phyloP scores from a whole-genome alignment of 805 yeast species.

The Cyberlindnera meyerae region DNA sequence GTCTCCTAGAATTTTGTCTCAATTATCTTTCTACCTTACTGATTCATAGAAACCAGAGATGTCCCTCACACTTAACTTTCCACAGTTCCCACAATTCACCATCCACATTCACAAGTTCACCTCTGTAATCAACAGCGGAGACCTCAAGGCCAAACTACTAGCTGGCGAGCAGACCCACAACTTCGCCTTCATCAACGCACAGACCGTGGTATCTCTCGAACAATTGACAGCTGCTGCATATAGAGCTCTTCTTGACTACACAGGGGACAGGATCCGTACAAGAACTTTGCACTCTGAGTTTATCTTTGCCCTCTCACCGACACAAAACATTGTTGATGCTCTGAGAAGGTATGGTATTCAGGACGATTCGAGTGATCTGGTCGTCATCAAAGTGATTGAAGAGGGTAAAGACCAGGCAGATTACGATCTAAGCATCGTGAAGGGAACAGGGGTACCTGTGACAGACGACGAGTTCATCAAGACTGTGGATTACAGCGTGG shows the following conservation, averaged over 20 bases:
- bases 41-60: neutral
- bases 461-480: slow-evolving; percentile 29
- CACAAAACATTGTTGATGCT: slow-evolving; percentile 67
- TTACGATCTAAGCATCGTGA: slow-evolving; percentile 22
- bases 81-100: slow-evolving; percentile 40
- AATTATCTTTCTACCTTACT: too few relatives aligned
- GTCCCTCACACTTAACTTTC: slow-evolving; percentile 27
- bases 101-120: slow-evolving; percentile 41
- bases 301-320: slow-evolving; percentile 63
- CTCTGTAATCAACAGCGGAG: slow-evolving; percentile 39
- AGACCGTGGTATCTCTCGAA: slow-evolving; percentile 51
- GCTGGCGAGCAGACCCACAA: slow-evolving; percentile 45
- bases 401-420: slow-evolving; percentile 22
- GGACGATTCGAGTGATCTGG: slow-evolving; percentile 38
- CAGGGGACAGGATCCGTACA: slow-evolving; percentile 48
- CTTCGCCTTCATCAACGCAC: slow-evolving; percentile 62
- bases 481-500: slow-evolving; percentile 30
- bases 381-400: slow-evolving; percentile 44
- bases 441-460: slow-evolving; percentile 33
- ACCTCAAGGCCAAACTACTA: slow-evolving; percentile 41
- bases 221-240: slow-evolving; percentile 59
- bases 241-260: slow-evolving; percentile 51
- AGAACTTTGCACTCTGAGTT: slow-evolving; percentile 68
- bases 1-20: too few relatives aligned
- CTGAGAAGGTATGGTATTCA: slow-evolving; percentile 67